A percentile compares a stretch with the other conserved stretches of the same genome.
Conservation (phyloP, 352 stramenopile genomes). For the Thalassiosira livingstoniorum region DNA sequence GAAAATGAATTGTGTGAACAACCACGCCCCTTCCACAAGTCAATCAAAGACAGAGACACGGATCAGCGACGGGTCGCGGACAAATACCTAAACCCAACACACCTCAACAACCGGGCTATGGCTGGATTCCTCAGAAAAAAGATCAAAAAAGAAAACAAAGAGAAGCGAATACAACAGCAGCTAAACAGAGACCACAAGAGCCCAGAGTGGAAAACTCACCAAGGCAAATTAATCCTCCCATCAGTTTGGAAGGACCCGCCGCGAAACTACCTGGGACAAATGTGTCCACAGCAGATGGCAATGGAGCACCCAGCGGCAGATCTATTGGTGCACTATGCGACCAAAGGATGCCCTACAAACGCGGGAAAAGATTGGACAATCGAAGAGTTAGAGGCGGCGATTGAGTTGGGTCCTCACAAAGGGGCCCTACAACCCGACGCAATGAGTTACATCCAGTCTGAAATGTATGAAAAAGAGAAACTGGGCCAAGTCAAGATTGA, state of each 20-base stretch:
- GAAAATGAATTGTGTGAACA: background rate
- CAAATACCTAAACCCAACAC: background rate
- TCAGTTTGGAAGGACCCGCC: background rate
- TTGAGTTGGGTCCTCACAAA: conserved; percentile 14
- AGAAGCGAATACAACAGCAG: background rate
- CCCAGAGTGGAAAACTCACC: background rate
- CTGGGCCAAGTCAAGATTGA: too few relatives aligned
- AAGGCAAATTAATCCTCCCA: background rate
- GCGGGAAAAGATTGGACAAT: conserved; percentile 21
- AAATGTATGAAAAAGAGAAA: conserved; percentile 9
- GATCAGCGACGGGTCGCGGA: background rate
- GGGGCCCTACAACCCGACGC: conserved; percentile 11
- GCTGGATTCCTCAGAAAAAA: background rate
- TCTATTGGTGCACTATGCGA: conserved; percentile 27
- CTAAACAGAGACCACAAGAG: background rate
- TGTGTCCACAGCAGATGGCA: conserved; percentile 13
- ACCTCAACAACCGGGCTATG: background rate
- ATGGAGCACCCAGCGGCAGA: conserved; percentile 18
- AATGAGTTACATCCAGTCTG: conserved; percentile 20
- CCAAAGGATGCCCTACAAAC: conserved; percentile 37
- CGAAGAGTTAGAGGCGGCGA: conserved; percentile 39
- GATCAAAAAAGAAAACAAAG: too few relatives aligned
- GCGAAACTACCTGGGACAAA: background rate
- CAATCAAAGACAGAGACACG: background rate
- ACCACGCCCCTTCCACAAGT: background rate